Base-by-base conservation (phyloP, 2,329 filamentous ascomycete genomes). In the Ilyonectria destructans region DNA sequence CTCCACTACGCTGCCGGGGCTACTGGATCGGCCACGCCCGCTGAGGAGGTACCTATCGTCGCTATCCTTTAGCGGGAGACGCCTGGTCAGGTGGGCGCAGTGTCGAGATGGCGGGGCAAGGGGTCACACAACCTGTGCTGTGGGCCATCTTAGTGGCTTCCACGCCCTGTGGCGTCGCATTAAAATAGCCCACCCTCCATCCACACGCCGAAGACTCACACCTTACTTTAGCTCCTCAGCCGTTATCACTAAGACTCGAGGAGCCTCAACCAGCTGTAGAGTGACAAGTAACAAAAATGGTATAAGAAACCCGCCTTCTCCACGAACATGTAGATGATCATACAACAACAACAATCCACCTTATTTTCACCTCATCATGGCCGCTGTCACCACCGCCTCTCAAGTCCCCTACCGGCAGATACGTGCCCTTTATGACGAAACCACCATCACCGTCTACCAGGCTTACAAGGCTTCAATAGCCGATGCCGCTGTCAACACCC, bases 401-500 rank as follows among this genome's bases (percentile, higher is more conserved):
- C 55, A 66, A 45, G 74, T 64, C 58, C 83, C 79, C 29, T 83
- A 83, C 71, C 84, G 85, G 58, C 84, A 88, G 67, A 87, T 90
- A 67, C 86, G 88, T 40, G 88, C 88, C 15, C 67, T 74, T 17
- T 85, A 86, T 75, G 84, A 87, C 68, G 71, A 80, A 7, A 71
- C 82, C 2, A 88, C 85, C 31, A 87, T 91, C 69, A 90, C 87
- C 4, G 84, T 91, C 64, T 91, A 91, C 77, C 89, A 91, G 78
- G 89, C 89, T 23, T 91, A 91, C 79, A 84, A 83, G 29, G 45
- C 78, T 21, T 71, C 79, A 48, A 91, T 91, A 74, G 88, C 89
- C 17, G 69, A 78, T 15, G 81, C 86, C 4, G 89, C 89, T 6
- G 81, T 91, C 7, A 59, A 78, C 3, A 62, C 79, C 2, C 88